Percentiles rank a stretch among this genome's conserved stretches.
Conservation (phyloP, 179 eudicot species). For the Heliamphora pulchella region DNA sequence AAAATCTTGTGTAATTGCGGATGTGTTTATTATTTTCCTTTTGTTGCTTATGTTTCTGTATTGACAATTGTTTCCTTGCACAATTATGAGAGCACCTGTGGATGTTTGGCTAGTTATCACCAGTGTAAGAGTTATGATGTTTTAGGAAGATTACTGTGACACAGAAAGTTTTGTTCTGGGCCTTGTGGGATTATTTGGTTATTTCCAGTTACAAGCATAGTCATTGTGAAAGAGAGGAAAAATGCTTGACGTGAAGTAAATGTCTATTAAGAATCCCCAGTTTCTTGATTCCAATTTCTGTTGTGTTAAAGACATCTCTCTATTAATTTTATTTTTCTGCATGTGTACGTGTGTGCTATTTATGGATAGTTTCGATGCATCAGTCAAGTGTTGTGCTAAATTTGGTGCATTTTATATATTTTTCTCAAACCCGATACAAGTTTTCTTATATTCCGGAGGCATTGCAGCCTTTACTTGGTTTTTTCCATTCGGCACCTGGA, state of each 20-base stretch:
- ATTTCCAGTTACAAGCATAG: neutral
- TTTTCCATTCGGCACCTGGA: slow-evolving; percentile 78
- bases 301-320: neutral
- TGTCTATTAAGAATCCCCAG: neutral
- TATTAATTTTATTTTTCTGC: neutral
- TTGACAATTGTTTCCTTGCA: no score
- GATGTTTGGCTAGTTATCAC: neutral
- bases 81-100: no score
- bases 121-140: neutral
- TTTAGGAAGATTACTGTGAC: neutral
- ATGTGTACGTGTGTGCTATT: neutral
- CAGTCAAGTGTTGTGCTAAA: neutral
- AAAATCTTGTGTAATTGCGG: neutral
- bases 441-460: neutral
- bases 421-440: neutral
- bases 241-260: neutral
- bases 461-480: slow-evolving; percentile 64
- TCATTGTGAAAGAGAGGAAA: neutral
- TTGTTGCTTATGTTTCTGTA: neutral
- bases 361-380: neutral
- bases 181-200: neutral
- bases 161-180: neutral
- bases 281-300: neutral
- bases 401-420: slow-evolving; percentile 7
- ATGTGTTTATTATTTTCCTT: neutral